Evolutionary conservation across 108 stramenopile species (phyloP).

Genomic region (Skeletonema marinoi): DNA sequence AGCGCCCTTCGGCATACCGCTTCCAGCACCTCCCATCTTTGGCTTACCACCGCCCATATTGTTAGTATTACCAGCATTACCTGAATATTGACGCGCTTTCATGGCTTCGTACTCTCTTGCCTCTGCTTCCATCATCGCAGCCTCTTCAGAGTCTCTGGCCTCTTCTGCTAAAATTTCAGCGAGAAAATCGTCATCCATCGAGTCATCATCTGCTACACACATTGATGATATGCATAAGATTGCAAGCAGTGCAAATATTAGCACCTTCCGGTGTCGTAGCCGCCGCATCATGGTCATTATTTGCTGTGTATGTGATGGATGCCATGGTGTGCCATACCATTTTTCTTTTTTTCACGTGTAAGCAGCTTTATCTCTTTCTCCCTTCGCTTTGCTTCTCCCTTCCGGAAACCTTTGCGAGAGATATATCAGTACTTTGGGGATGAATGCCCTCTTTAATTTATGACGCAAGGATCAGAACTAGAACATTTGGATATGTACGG

Average conservation of each 20-base stretch:
- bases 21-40: conserved; percentile 26
- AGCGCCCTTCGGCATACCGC: conserved; percentile 24
- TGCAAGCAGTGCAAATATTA: not conserved
- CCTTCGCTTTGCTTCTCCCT: not conserved
- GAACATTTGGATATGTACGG: not conserved
- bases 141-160: conserved; percentile 41
- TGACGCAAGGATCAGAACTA: not conserved
- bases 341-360: too few relatives aligned
- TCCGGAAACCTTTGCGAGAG: not conserved
- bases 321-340: not conserved
- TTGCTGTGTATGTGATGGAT: too few relatives aligned
- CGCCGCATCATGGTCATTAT: not conserved
- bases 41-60: conserved; percentile 15
- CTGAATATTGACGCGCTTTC: conserved; percentile 20
- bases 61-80: conserved; percentile 7
- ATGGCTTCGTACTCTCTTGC: conserved; percentile 39
- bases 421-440: too few relatives aligned
- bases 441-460: not conserved
- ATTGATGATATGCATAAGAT: not conserved
- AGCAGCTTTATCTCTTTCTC: not conserved
- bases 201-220: not conserved
- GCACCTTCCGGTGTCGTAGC: not conserved
- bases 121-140: conserved; percentile 32
- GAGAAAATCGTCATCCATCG: conserved; percentile 36
- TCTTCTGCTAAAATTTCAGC: conserved; percentile 51